phyloP scores from a whole-genome alignment of 2,329 filamentous ascomycete species.

The Xylariales sp. region DNA sequence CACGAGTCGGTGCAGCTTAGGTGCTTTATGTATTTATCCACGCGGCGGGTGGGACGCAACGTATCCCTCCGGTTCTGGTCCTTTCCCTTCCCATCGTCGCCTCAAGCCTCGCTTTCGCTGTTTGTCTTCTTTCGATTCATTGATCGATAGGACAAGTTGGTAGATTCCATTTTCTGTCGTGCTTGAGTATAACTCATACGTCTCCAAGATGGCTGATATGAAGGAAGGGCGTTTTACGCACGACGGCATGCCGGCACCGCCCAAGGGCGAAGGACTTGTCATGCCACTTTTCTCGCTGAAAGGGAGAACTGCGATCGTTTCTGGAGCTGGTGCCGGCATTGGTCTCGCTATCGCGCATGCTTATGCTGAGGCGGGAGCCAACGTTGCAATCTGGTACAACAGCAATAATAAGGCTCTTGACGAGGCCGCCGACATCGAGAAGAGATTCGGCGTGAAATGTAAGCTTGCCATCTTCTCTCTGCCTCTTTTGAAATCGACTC shows the following conservation, averaged over 20 bases:
- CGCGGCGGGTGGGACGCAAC: not conserved
- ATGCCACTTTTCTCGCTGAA: constrained; percentile 40
- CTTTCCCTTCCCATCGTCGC: not conserved
- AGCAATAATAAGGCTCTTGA: constrained; percentile 13
- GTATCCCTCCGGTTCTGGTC: not conserved
- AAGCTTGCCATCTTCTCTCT: not conserved
- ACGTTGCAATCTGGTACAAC: constrained; percentile 19
- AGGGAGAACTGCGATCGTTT: constrained; percentile 29
- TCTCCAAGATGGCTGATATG: constrained; percentile 34
- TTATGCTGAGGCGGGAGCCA: constrained; percentile 31
- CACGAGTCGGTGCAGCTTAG: not conserved
- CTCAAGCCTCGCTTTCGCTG: too few species aligned
- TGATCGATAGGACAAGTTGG: too few species aligned
- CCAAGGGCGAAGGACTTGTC: constrained; percentile 40
- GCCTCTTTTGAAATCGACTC: not conserved
- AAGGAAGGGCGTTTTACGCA: constrained; percentile 50
- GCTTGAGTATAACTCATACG: not conserved
- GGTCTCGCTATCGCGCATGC: constrained; percentile 30
- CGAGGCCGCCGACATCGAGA: constrained; percentile 12
- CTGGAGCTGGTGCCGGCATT: constrained; percentile 32
- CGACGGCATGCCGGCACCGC: constrained; percentile 46
- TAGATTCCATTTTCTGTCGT: not conserved
- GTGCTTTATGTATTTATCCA: not conserved
- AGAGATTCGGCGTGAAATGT: constrained; percentile 15
- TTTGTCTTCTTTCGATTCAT: too few species aligned